Base-by-base conservation (phyloP, 345 rosid genomes). In the Chamaenerion angustifolium region DNA sequence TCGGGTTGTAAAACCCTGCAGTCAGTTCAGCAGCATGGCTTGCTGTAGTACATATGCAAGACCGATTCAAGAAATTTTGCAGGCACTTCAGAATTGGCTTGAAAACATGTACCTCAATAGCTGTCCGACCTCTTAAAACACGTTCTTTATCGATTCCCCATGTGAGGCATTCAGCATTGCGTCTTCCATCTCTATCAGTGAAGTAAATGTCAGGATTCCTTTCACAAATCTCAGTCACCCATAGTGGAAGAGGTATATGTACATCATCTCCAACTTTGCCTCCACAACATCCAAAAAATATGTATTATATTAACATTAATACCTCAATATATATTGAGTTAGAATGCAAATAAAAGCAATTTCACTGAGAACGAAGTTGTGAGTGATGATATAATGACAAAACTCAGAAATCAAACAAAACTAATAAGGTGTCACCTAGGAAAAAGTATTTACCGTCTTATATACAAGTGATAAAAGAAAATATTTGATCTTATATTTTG, bases 91-190 rank as follows among this genome's bases (percentile, higher is more conserved):
- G 13, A 18, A 12, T 9, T 17, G 56, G 25, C 41, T 47, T 43
- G 54, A 46, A 27, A 23, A 25, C 48, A 42, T 42, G 35, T 80
- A 87, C 98, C 96, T 92, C 98, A 48, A 81, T 64, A 71, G 93
- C 98, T 71, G 95, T 87, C 16, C 96, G 73, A 25, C 95, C 89
- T 64, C 73, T 80, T 67, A 92, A 76, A 54, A 83, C 95, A 42
- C 96, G 74, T 65, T 87, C 96, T 69, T 77, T 87, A 63, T 92
- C 98, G 61, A 87, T 72, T 54, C 98, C 98, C 98, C 96, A 92
- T 27, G 93, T 71, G 60, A 92, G 87, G 60, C 96, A 87, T 62
- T 92, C 96, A n/a, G 77, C 50, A 64, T 92, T 87, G 64, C 58
- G 76, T 60, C 61, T 74, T 57, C 89, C 96, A 48, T 74, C 83